Percentiles rank a stretch among this genome's conserved stretches.
Conservation (phyloP, 2,329 filamentous ascomycete species). For the Furcasterigmium furcatum region DNA sequence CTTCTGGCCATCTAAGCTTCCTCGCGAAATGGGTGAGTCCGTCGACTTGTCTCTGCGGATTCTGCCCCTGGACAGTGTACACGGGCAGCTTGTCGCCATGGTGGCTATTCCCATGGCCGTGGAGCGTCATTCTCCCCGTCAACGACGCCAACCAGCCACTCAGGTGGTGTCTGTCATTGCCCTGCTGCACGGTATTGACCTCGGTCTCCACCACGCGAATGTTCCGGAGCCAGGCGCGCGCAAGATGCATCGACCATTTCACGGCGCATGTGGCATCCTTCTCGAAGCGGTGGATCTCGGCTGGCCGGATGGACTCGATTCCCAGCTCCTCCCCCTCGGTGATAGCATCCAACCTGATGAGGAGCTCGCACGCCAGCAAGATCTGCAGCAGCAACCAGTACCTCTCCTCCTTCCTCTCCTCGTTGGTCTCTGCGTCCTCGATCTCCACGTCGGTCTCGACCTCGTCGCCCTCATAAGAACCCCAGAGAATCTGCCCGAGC, state of each 20-base stretch:
- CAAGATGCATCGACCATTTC: slow-evolving; percentile 64
- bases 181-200: slow-evolving; percentile 14
- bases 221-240: slow-evolving; percentile 66
- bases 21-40: slow-evolving; percentile 63
- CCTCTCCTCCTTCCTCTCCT: slow-evolving; percentile 57
- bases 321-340: slow-evolving; percentile 57
- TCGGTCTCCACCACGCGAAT: slow-evolving; percentile 49
- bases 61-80: slow-evolving; percentile 52
- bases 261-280: slow-evolving; percentile 59
- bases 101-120: slow-evolving; percentile 24
- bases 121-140: slow-evolving; percentile 49
- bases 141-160: slow-evolving; percentile 55
- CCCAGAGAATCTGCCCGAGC: slow-evolving; percentile 71
- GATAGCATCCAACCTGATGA: slow-evolving; percentile 61
- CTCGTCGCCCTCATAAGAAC: slow-evolving; percentile 45
- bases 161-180: slow-evolving; percentile 17
- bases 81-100: slow-evolving; percentile 23
- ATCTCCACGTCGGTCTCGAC: slow-evolving; percentile 50
- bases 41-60: slow-evolving; percentile 55
- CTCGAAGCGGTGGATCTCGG: slow-evolving; percentile 59
- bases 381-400: slow-evolving; percentile 68
- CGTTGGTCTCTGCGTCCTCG: slow-evolving; percentile 41
- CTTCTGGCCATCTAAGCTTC: slow-evolving; percentile 60
- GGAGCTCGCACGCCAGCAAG: slow-evolving; percentile 61
- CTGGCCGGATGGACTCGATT: slow-evolving; percentile 45